Conservation (phyloP, 2,329 filamentous ascomycete genomes). For the Daldinia sp. region DNA sequence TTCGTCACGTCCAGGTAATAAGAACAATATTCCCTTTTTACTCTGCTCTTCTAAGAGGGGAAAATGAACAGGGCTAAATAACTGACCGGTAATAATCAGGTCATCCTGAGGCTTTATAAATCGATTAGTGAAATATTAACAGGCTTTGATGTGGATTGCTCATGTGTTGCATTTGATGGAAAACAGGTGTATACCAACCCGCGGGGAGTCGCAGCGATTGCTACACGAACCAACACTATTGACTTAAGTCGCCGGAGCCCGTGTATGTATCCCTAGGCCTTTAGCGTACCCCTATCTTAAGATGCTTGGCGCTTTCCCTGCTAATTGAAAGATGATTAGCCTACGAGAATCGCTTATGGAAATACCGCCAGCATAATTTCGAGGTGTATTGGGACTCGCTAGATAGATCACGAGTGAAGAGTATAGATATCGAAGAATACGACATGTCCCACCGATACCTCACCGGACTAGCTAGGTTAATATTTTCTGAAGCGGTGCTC, state of each 20-base stretch:
- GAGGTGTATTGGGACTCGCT: neutral
- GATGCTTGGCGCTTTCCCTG: neutral
- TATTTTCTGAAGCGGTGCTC: neutral
- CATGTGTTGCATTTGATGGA: conserved; percentile 5
- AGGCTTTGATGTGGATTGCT: conserved; percentile 1
- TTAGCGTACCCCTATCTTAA: neutral
- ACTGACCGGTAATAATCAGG: neutral
- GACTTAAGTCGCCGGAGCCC: conserved; percentile 1
- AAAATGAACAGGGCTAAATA: neutral
- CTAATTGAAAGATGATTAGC: neutral
- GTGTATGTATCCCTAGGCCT: neutral
- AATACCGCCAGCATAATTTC: neutral
- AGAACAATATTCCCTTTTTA: neutral
- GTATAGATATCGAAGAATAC: neutral
- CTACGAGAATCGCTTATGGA: neutral
- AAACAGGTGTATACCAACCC: conserved; percentile 1
- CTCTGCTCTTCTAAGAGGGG: neutral
- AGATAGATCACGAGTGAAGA: neutral
- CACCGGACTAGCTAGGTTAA: neutral
- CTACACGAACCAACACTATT: neutral
- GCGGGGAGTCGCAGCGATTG: neutral
- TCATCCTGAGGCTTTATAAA: neutral
- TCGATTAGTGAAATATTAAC: conserved; percentile 1
- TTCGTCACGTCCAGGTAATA: neutral
- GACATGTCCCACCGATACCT: neutral